Evolutionary conservation across 495 filamentous ascomycete genomes (phyloP).

Genomic region (Beverwykella pulmonaria): DNA sequence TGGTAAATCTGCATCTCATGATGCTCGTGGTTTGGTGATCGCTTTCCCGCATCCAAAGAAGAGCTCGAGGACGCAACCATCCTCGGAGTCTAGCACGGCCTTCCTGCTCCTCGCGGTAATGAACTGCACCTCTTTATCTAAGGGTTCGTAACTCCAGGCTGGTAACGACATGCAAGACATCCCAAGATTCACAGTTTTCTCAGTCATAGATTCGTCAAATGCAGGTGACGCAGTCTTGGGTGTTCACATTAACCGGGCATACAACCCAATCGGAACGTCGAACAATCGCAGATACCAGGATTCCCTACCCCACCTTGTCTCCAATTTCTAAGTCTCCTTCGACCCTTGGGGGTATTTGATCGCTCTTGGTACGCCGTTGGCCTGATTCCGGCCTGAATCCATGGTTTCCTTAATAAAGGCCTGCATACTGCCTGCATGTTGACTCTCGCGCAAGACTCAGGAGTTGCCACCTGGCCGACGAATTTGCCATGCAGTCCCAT

Average conservation of each 20-base stretch:
- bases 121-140: background rate
- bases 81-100: background rate
- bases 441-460: background rate
- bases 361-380: slow-evolving; percentile 1
- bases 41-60: background rate
- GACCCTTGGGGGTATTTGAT: slow-evolving; percentile 3
- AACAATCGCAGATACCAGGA: background rate
- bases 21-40: background rate
- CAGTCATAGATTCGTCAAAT: slow-evolving; percentile 4
- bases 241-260: slow-evolving; percentile 27
- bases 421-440: slow-evolving; percentile 5
- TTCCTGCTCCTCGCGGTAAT: background rate
- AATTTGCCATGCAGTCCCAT: background rate
- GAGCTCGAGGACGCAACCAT: background rate
- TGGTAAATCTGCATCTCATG: background rate
- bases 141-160: background rate
- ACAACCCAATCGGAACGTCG: slow-evolving; percentile 14
- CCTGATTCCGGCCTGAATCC: background rate
- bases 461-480: slow-evolving; percentile 2
- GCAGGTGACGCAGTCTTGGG: background rate
- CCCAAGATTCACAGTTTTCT: background rate
- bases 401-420: slow-evolving; percentile 1
- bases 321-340: background rate
- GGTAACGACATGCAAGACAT: slow-evolving; percentile 12
- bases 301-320: background rate